Percentiles rank a stretch among this genome's conserved stretches.
Conservation (phyloP, 768 basidiomycete genomes). For the Collybia sordida region DNA sequence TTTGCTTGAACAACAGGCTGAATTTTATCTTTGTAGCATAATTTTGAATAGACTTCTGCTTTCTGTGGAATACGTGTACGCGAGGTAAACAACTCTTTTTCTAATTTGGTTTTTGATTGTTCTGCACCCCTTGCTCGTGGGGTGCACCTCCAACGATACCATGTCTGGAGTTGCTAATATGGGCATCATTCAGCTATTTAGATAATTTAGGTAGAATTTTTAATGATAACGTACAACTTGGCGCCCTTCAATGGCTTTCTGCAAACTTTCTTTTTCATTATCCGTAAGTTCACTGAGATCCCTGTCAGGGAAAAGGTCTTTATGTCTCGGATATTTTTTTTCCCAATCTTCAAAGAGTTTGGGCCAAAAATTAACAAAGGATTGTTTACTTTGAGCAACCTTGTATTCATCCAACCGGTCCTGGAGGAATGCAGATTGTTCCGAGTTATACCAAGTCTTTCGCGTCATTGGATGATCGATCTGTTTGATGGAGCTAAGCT, state of each 20-base stretch:
- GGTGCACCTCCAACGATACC: neutral
- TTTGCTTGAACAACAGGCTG: too few species aligned
- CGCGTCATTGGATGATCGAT: too few species aligned
- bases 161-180: neutral
- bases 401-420: neutral
- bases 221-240: too few species aligned
- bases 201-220: too few species aligned
- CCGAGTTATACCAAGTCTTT: neutral
- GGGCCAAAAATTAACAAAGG: neutral
- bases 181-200: too few species aligned
- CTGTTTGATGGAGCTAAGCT: too few species aligned
- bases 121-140: too few species aligned
- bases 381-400: neutral
- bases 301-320: neutral
- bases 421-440: neutral
- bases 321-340: neutral
- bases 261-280: neutral
- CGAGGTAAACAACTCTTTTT: too few species aligned
- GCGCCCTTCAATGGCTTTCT: neutral
- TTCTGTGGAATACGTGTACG: too few species aligned
- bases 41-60: too few species aligned
- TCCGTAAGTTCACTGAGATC: neutral
- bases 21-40: too few species aligned
- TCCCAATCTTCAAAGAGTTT: neutral
- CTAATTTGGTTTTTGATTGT: too few species aligned